A percentile compares a stretch with the other conserved stretches of the same genome.
Evolutionary conservation across 495 filamentous ascomycete genomes (phyloP).

Genomic region (Aspergillus carlsbadensis): DNA sequence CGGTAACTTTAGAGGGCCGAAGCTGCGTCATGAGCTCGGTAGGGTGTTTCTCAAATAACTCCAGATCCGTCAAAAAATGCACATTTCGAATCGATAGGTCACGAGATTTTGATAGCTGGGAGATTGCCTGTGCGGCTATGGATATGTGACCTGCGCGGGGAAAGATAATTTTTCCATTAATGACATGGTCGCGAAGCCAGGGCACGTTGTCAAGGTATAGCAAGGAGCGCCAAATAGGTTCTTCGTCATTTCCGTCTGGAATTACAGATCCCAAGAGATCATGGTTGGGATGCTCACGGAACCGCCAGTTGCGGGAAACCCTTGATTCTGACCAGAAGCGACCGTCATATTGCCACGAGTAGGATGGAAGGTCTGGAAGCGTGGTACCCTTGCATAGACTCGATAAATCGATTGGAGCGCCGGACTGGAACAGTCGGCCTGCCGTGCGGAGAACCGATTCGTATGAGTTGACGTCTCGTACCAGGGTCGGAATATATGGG

Average conservation of each 20-base stretch:
- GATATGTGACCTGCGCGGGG: slow-evolving; percentile 48
- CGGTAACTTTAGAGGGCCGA: slow-evolving; percentile 31
- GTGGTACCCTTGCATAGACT: not conserved
- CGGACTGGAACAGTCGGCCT: not conserved
- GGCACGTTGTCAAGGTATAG: not conserved
- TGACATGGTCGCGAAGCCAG: not conserved
- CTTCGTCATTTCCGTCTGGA: not conserved
- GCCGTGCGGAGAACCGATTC: not conserved
- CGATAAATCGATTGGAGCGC: not conserved
- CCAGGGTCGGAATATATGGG: not conserved
- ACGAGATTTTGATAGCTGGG: slow-evolving; percentile 32
- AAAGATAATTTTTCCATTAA: slow-evolving; percentile 34
- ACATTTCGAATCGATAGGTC: slow-evolving; percentile 28
- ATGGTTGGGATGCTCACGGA: slow-evolving; percentile 1
- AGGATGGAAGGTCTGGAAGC: not conserved
- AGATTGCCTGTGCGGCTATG: slow-evolving; percentile 46
- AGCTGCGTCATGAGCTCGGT: slow-evolving; percentile 39
- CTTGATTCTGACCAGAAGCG: slow-evolving; percentile 3
- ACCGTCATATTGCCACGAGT: not conserved
- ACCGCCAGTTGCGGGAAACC: not conserved
- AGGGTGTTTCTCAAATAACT: slow-evolving; percentile 22
- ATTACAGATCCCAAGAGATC: not conserved
- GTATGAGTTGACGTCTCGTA: not conserved
- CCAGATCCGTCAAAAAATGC: slow-evolving; percentile 26
- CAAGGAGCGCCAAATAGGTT: not conserved